Base-by-base conservation (phyloP, 2,329 filamentous ascomycete species). In the Monilinia polystroma region DNA sequence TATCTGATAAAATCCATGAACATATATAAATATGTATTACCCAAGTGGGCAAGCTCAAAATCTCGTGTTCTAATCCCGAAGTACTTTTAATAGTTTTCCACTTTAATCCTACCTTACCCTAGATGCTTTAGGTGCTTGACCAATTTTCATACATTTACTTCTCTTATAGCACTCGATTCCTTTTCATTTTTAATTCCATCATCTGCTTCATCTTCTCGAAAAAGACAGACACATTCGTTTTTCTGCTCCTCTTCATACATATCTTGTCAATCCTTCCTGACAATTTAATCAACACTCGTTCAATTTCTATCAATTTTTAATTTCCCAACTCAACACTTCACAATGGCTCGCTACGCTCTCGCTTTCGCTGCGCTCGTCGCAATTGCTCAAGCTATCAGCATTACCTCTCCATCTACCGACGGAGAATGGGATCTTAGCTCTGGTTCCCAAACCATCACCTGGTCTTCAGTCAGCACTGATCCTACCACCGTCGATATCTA, bases 311-410 rank as follows among this genome's bases (percentile, higher is more conserved):
- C 35, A 29, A 63, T 14, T 53, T 54, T 63, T 43, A 63, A 54
- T 54, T 63, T 23, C 41, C 35, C 35, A 60, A 60, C 43, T n/a
- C 23, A 58, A 51, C 2, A 20, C 51, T 32, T 58, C 38, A 60
- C 43, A 66, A 66, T 66, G 64, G 64, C 64, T 35, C 64, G 64
- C 23, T 66, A 66, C 64, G 43, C 55, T 53, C 47, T 66, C 56
- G 47, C 64, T 29, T 20, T 66, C 43, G 32, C 64, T 29, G 41
- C 64, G 47, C 64, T 66, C 41, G 6, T 66, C 58, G 64, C 64
- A 49, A 63, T 66, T 35, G 64, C 64, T 55, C 64, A 66, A 47
- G 64, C 64, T 35, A 63, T 66, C 58, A 63, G 6, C n/a, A 63
- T 66, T 43, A 66, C 64, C 20, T 66, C 64, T 18, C 64, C 64